Conservation (phyloP, 176 grass and related monocot species). For the Canna indica region DNA sequence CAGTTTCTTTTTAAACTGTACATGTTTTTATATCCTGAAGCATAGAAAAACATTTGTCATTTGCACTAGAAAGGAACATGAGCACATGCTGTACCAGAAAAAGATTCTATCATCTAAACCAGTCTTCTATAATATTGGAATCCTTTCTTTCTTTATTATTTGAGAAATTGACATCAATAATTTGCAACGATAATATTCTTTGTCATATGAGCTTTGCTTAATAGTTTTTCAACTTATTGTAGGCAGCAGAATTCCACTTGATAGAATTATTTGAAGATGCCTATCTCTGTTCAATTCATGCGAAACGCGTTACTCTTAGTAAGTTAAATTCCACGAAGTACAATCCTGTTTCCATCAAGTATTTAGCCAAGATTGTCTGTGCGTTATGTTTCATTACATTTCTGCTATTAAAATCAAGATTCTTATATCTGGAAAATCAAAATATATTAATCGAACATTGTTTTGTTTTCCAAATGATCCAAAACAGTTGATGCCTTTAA, state of each 20-base stretch:
- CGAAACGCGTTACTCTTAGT: conserved; percentile 26
- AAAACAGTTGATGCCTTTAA: too few species aligned
- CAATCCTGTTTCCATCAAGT: neutral
- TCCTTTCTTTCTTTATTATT: neutral
- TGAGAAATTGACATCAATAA: neutral
- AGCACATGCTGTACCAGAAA: neutral
- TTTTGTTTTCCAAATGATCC: too few species aligned
- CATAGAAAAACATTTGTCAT: neutral
- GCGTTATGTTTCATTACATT: neutral
- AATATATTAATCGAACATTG: too few species aligned
- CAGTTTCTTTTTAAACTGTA: neutral
- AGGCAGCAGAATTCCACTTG: conserved; percentile 17
- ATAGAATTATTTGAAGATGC: conserved; percentile 17
- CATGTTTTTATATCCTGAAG: neutral
- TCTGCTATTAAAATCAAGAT: neutral
- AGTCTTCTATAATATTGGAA: neutral
- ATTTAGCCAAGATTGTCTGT: neutral
- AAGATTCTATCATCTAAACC: neutral
- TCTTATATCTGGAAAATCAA: too few species aligned
- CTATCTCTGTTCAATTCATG: conserved; percentile 21
- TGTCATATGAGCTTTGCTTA: neutral
- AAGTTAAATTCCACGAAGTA: neutral
- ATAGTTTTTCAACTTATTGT: neutral
- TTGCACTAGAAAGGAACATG: neutral
- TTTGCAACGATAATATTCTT: neutral